phyloP scores from a whole-genome alignment of 257 asterid genomes.

The Solanum dulcamara region DNA sequence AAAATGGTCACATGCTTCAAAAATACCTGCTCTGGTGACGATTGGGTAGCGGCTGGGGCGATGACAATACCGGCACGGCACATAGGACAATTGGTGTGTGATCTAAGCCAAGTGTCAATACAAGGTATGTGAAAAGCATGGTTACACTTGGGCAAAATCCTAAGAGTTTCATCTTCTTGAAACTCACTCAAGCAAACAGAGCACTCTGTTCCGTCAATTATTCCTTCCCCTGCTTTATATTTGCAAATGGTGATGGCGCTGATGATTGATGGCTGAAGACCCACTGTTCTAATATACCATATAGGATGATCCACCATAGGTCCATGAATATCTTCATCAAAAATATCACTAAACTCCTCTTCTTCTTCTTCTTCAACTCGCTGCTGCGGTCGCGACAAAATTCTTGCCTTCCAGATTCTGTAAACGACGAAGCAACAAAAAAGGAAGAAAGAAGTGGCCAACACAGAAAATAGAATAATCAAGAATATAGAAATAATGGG shows the following conservation, averaged over 20 bases:
- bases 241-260: conserved; percentile 44
- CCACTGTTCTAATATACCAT: conserved; percentile 71
- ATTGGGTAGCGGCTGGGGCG: background rate
- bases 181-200: conserved; percentile 73
- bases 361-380: conserved; percentile 5
- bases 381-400: background rate
- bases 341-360: conserved; percentile 11
- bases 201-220: conserved; percentile 61
- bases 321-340: conserved; percentile 36
- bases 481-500: conserved; percentile 16
- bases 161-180: conserved; percentile 49
- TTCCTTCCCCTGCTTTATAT: conserved; percentile 47
- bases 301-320: conserved; percentile 58
- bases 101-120: conserved; percentile 78
- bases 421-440: conserved; percentile 32
- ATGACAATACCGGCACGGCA: conserved; percentile 57
- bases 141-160: conserved; percentile 63
- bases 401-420: conserved; percentile 12
- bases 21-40: background rate
- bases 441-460: conserved; percentile 29
- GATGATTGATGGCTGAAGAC: conserved; percentile 55
- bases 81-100: conserved; percentile 75
- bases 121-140: conserved; percentile 81
- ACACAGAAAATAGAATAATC: conserved; percentile 20
- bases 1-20: background rate